Base-by-base conservation (phyloP, 2,329 filamentous ascomycete species). In the Penicillium oxalicum region DNA sequence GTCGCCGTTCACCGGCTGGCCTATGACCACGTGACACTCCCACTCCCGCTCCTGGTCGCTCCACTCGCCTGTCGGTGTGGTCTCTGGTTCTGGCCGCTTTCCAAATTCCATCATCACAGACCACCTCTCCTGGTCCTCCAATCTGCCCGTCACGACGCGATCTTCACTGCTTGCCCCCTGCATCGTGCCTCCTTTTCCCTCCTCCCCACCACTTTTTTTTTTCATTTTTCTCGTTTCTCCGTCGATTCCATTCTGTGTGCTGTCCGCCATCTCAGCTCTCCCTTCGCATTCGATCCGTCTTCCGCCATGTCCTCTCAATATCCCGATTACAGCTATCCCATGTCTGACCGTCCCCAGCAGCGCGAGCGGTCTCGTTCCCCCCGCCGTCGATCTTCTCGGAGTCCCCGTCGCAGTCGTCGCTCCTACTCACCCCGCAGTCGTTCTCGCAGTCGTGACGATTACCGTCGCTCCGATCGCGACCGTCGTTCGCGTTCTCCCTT, bases 401-500 rank as follows among this genome's bases (percentile, higher is more conserved):
- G 88, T 75, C 88, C 86, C 61, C 81, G 83, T 67, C 83, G 80
- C 65, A 82, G 79, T 65, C 86, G 87, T 65, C 84, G 87, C 60
- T 91, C 87, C 45, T 90, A 87, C 69, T 88, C 86, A 52, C 85
- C 86, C 55, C 84, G 86, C 64, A 87, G 83, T 74, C 84, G 87
- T 70, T 91, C 87, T 70, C 80, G 82, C 64, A 90, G 86, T 70
- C 79, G 86, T 71, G 84, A 87, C 76, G 84, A 88, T 61, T 87
- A 87, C 68, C 85, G 87, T 67, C 83, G 84, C 71, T 79, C 76
- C 65, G 84, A 82, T 69, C 80, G 86, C 65, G 84, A 82, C 69
- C 80, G 86, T 79, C 78, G 87, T 71, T 90, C 85, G 70, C 87
- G 88, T 69, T 93, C 87, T 72, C 90, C 89, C 74, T 91, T 94